Base-by-base conservation (phyloP, 1,284 basidiomycete species). In the Naganishia sp. region DNA sequence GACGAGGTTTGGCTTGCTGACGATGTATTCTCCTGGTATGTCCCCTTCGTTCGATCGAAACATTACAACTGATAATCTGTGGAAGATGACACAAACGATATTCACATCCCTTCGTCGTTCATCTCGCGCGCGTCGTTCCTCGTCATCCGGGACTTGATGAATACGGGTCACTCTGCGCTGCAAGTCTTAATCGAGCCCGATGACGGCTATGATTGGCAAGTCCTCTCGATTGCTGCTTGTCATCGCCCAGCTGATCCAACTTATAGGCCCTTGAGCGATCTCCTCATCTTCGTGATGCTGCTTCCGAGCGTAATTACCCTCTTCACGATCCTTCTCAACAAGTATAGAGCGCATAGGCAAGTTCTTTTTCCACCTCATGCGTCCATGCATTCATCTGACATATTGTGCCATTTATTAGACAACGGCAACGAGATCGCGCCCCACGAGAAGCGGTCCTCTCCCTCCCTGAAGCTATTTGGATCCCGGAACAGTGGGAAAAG, bases 21-120 rank as follows among this genome's bases (percentile, higher is more conserved):
- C 90, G 68, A 94, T 94, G 92, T 93, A 89, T 78, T 90, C 88
- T 75, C 89, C 89, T 77, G 87, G 80, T 72, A 56, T 58, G 74
- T 77, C 15, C 13, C 7, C 15, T 17, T 62, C 10, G 21, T 21
- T 7, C 10, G 13, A 6, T 43, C 15, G 9, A 28, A 2, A 42
- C 41, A 6, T 4, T 13, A 4, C 0, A 35, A n/a, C 13, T 23
- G 25, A 5, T 43, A 65, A 67, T 52, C n/a, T 49, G 17, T 41
- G 43, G 23, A 13, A 54, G 81, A 80, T 54, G 81, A 82, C 61
- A 82, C 82, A 7, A 71, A 72, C 6, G 75, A 76, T 61, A 78
- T 83, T 45, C 69, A 68, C 21, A 82, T 83, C 42, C 81, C 82
- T 0, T 78, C 77, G 23, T 75, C 80, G 5, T 83, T 82, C 65